Evolutionary conservation across 805 yeast species (phyloP), one percentile per base, ranked within the genome.

Genomic region (Groenewaldozyma salmanticensis): DNA sequence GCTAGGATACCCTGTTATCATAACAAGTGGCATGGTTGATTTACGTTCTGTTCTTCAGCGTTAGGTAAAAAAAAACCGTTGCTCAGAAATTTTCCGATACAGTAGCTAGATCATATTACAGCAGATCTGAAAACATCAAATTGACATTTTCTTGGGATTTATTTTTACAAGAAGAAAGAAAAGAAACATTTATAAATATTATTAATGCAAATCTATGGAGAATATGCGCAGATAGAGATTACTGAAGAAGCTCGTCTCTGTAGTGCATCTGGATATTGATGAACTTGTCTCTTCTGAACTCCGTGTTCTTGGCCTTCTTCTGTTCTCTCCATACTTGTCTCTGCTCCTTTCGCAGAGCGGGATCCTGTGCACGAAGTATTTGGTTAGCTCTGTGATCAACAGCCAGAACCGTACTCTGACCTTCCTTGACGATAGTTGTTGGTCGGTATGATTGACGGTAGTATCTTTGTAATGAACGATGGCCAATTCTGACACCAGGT

Each of bases 241-340:
- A 64, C 52, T 64, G 68, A 48, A 85, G 66, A 51, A 83, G 61
- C 55, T 76, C 79, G 57, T 86, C 95, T 57, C 94, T 73, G 68
- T 62, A 85, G 58, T 92, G 95, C 22, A 77, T 75, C 70, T 90
- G 95, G 70, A 77, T 73, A 62, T 90, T 92, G 58, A 78, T 67
- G 57, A 75, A 75, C 60, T 76, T 82, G 42, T 84, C 82, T 47
- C 77, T 65, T 29, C 60, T 55, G 40, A 51, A 61, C 53, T 46
- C 59, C 60, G 46, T 62, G 61, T 47, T 62, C 64, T 55, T 65
- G 65, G 61, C 62, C 70, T 66, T 65, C 65, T 57, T 65, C 75
- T 43, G 67, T 48, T 70, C 72, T 42, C 66, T 70, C 78, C 92
- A 79, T 4, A 76, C 74, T 46, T 84, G 67, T 66, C 72, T 71